Conservation (phyloP, 75 land plant genomes). For the Cunninghamia lanceolata region DNA sequence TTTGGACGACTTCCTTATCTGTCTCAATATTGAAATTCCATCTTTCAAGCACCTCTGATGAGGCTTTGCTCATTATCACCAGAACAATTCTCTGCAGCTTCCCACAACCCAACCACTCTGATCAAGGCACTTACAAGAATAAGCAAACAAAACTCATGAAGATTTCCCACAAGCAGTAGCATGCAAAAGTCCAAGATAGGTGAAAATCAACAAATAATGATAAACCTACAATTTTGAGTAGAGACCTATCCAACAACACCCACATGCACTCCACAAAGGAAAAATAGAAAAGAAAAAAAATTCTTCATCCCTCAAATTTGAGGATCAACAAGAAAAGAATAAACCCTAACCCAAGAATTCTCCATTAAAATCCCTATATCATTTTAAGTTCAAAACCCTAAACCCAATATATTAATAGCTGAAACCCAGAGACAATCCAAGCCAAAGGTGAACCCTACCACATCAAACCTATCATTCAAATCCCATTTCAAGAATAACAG, state of each 20-base stretch:
- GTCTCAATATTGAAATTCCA: too few species aligned
- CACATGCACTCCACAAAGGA: neutral
- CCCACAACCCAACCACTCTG: slow-evolving; percentile 94
- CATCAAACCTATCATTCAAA: too few species aligned
- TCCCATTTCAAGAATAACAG: too few species aligned
- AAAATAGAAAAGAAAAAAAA: neutral
- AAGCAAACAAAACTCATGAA: neutral
- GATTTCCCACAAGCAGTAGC: neutral
- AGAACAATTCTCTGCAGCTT: slow-evolving; percentile 88
- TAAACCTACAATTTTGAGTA: too few species aligned
- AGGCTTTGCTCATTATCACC: slow-evolving; percentile 94
- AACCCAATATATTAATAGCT: neutral
- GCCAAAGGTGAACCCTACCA: too few species aligned
- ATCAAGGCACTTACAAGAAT: neutral
- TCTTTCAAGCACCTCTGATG: too few species aligned
- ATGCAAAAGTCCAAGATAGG: neutral
- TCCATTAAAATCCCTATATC: too few species aligned
- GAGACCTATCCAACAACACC: too few species aligned
- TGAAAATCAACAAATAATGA: neutral
- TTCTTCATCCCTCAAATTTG: too few species aligned
- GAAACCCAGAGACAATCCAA: neutral
- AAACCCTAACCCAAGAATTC: too few species aligned
- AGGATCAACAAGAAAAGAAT: too few species aligned
- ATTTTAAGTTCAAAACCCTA: neutral
- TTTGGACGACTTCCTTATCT: too few species aligned